Conservation (phyloP, 2,329 filamentous ascomycete genomes). For the Periconia macrospinosa region DNA sequence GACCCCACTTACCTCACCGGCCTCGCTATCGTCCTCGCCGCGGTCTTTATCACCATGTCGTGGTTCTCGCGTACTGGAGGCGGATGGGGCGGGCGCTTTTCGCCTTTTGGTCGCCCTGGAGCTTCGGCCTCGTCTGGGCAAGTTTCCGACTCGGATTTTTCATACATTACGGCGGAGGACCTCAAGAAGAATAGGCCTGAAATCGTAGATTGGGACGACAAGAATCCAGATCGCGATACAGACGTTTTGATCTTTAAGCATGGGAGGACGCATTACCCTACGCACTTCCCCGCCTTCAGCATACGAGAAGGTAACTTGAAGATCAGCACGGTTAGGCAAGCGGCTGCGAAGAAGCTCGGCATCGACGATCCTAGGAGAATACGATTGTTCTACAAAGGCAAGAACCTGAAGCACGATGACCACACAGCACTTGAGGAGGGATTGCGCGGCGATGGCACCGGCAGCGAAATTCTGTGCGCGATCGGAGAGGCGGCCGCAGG, state of each 20-base stretch:
- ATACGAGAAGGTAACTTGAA: conserved; percentile 74
- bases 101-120: conserved; percentile 51
- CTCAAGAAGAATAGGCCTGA: conserved; percentile 51
- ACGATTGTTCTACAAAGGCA: conserved; percentile 74
- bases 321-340: conserved; percentile 67
- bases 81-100: conserved; percentile 50
- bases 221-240: conserved; percentile 57
- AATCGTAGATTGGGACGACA: conserved; percentile 43
- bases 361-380: conserved; percentile 60
- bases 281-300: conserved; percentile 73
- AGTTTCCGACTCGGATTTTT: conserved; percentile 76
- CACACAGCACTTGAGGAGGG: conserved; percentile 61
- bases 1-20: conserved; percentile 36
- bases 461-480: conserved; percentile 62
- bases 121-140: conserved; percentile 48
- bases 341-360: conserved; percentile 68
- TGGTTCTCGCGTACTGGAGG: conserved; percentile 51
- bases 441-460: conserved; percentile 59
- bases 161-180: conserved; percentile 81
- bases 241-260: conserved; percentile 73
- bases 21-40: conserved; percentile 40
- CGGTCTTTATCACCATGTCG: conserved; percentile 48
- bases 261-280: conserved; percentile 65
- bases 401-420: conserved; percentile 66
- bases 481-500: conserved; percentile 56